Evolutionary conservation across 306 rosid genomes (phyloP).

Genomic region (Castanea sativa): DNA sequence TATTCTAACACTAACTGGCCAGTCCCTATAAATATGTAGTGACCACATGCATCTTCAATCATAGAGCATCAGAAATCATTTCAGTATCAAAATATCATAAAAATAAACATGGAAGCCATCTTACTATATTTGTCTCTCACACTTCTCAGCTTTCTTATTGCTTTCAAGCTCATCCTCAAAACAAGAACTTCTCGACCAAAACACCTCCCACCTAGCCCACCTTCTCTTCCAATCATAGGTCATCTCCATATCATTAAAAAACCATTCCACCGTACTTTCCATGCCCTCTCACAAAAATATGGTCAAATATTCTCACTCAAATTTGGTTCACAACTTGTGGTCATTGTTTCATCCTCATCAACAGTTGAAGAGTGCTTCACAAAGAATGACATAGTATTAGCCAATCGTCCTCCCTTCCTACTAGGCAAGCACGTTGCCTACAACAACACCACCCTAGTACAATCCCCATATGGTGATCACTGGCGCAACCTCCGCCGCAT

Average conservation of each 20-base stretch:
- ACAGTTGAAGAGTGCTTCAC: constrained; percentile 65
- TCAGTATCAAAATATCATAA: too few species aligned
- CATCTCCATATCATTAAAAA: constrained; percentile 47
- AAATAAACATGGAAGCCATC: too few species aligned
- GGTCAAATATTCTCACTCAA: constrained; percentile 38
- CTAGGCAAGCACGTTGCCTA: constrained; percentile 40
- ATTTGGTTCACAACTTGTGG: constrained; percentile 28
- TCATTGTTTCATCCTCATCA: constrained; percentile 46
- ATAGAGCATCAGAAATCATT: too few species aligned
- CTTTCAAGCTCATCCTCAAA: constrained; percentile 26
- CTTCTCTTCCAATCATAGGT: constrained; percentile 53
- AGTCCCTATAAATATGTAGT: too few species aligned
- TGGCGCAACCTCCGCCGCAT: constrained; percentile 85
- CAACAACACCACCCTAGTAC: constrained; percentile 27
- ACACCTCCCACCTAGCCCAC: constrained; percentile 54
- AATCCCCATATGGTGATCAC: constrained; percentile 62
- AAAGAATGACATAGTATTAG: constrained; percentile 55
- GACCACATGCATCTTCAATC: too few species aligned
- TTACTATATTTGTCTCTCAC: background rate
- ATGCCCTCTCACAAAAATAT: constrained; percentile 33
- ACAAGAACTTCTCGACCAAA: background rate
- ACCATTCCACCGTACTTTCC: constrained; percentile 35
- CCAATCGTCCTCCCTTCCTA: constrained; percentile 35
- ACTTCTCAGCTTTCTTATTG: constrained; percentile 4
- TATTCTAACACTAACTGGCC: too few species aligned